Percentiles rank a stretch among this genome's conserved stretches.
Evolutionary conservation across 352 stramenopile species (phyloP).

Genomic region (Stramenopiles sp.): DNA sequence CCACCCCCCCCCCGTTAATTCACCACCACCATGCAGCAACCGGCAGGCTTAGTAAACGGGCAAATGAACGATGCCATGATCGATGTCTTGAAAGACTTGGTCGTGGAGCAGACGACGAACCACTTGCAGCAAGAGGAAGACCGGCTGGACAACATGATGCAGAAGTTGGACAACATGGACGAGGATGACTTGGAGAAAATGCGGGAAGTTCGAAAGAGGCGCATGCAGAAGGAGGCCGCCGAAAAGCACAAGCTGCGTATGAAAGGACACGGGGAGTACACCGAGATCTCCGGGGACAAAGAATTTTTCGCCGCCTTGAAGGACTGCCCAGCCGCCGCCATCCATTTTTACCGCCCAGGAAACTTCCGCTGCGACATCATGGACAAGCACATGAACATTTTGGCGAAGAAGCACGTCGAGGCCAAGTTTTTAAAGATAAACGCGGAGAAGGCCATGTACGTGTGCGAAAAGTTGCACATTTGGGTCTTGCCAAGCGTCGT

Average conservation of each 20-base stretch:
- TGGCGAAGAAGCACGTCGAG: constrained; percentile 73
- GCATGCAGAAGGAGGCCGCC: constrained; percentile 43
- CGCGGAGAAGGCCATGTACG: constrained; percentile 80
- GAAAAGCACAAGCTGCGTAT: constrained; percentile 30
- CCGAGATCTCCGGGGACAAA: constrained; percentile 63
- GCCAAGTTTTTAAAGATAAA: constrained; percentile 86
- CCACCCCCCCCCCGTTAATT: too few relatives aligned
- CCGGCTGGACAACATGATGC: background rate
- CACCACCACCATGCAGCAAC: background rate
- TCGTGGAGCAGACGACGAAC: background rate
- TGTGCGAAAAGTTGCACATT: constrained; percentile 83
- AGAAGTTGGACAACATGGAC: constrained; percentile 48
- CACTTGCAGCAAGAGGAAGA: background rate
- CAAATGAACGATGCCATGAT: background rate
- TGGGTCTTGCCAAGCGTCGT: constrained; percentile 87
- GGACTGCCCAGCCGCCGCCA: constrained; percentile 57
- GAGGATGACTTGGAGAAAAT: constrained; percentile 64
- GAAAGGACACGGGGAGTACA: constrained; percentile 56
- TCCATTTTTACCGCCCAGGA: constrained; percentile 83
- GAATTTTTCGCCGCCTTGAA: constrained; percentile 88
- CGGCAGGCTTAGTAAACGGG: background rate
- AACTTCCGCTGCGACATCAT: constrained; percentile 77
- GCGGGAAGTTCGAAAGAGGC: constrained; percentile 44
- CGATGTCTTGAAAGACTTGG: constrained; percentile 1
- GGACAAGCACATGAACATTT: constrained; percentile 64